Percentiles rank a stretch among this genome's conserved stretches.
phyloP scores from a whole-genome alignment of 768 basidiomycete genomes.

The Russula olivacea region DNA sequence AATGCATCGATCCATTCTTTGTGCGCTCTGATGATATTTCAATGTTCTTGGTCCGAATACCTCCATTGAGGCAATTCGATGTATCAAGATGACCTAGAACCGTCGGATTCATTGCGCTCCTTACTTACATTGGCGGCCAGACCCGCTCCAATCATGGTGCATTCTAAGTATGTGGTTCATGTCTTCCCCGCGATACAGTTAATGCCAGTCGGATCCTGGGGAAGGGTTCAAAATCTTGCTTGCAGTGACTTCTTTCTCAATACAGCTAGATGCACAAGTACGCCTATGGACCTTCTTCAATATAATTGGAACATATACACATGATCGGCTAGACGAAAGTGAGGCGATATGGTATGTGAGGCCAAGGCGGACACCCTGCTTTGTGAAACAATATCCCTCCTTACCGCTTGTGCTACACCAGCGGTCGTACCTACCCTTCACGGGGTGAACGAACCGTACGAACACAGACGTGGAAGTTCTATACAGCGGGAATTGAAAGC shows the following conservation, averaged over 20 bases:
- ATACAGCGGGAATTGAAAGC: neutral
- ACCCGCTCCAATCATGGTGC: neutral
- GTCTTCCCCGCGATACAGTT: neutral
- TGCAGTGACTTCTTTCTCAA: neutral
- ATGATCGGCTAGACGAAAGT: slow-evolving; percentile 3
- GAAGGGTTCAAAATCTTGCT: neutral
- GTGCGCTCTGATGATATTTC: slow-evolving; percentile 2
- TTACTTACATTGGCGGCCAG: neutral
- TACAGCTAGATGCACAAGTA: slow-evolving; percentile 13
- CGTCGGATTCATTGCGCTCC: neutral
- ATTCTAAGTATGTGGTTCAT: neutral
- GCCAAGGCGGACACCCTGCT: slow-evolving; percentile 1
- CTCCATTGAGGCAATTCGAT: slow-evolving; percentile 11
- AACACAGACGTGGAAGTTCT: neutral
- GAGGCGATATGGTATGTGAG: slow-evolving; percentile 16
- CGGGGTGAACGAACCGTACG: neutral
- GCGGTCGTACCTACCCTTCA: slow-evolving; percentile 5
- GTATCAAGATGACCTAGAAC: neutral
- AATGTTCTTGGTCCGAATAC: slow-evolving; percentile 9
- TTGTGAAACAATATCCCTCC: slow-evolving; percentile 13
- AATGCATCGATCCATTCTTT: slow-evolving; percentile 12
- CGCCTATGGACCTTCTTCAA: slow-evolving; percentile 1
- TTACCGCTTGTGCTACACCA: neutral
- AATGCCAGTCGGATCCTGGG: neutral
- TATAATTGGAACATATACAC: neutral